Conservation (phyloP, 768 basidiomycete genomes). For the Termitomyces sp. region DNA sequence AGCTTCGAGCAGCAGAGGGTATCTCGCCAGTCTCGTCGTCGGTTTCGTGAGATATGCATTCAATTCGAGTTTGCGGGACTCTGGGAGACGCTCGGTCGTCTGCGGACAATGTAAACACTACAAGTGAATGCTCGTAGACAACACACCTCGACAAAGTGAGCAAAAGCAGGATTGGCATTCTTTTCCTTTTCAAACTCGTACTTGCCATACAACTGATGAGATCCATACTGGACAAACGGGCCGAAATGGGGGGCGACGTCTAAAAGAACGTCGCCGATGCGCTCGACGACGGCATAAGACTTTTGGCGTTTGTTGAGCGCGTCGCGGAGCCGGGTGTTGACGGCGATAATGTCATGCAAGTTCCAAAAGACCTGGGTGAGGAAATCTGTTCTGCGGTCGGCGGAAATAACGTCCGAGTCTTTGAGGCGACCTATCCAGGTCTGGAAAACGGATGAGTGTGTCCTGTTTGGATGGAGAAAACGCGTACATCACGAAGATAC, state of each 20-base stretch:
- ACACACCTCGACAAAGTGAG: constrained; percentile 90
- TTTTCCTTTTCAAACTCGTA: constrained; percentile 99
- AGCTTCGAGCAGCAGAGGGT: constrained; percentile 88
- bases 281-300: constrained; percentile 86
- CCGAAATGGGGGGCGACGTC: constrained; percentile 83
- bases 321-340: constrained; percentile 89
- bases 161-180: constrained; percentile 85
- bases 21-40: constrained; percentile 94
- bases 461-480: neutral
- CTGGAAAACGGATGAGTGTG: constrained; percentile 31
- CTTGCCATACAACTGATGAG: constrained; percentile 96
- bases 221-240: constrained; percentile 93
- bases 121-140: neutral
- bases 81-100: constrained; percentile 88
- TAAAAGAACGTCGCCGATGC: constrained; percentile 86
- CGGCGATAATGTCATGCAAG: constrained; percentile 85
- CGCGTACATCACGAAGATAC: constrained; percentile 86
- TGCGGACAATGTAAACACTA: constrained; percentile 19
- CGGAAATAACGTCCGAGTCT: constrained; percentile 70
- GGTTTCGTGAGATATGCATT: constrained; percentile 99
- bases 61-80: constrained; percentile 93
- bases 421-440: constrained; percentile 87
- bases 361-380: constrained; percentile 98
- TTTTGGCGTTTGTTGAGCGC: constrained; percentile 94
- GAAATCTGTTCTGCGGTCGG: constrained; percentile 74